These are phyloP conservation scores for Brachypodium distachyon DNA, from an alignment of 202 grass and related monocot species.

Conservation along the genomic window DNA sequence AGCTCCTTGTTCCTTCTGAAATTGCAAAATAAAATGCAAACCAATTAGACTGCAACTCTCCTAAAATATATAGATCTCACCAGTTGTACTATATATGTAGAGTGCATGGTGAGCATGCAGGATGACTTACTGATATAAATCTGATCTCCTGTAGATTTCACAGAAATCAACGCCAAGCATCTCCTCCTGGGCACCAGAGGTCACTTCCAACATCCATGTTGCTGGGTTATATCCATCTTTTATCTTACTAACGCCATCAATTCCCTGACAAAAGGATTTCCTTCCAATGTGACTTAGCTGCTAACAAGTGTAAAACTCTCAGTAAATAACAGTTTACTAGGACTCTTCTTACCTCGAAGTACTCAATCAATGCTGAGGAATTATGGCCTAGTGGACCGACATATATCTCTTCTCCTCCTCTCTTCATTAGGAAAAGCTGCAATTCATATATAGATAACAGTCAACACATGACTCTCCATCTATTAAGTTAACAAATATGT, in stretches of 20 bases:
- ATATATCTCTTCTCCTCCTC: conserved; percentile 96
- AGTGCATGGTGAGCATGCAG: too few species aligned
- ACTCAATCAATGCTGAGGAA: conserved; percentile 73
- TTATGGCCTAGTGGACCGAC: conserved; percentile 81
- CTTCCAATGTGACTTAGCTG: neutral
- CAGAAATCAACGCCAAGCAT: conserved; percentile 54
- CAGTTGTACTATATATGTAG: too few species aligned
- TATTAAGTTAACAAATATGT: conserved; percentile 7
- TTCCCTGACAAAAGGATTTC: conserved; percentile 33
- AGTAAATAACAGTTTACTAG: neutral
- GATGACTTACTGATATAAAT: conserved; percentile 58
- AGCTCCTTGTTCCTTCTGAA: conserved; percentile 77
- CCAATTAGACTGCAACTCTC: too few species aligned
- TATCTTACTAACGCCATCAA: conserved; percentile 70
- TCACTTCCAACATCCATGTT: conserved; percentile 94
- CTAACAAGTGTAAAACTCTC: neutral
- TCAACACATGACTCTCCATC: neutral
- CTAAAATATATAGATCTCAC: too few species aligned
- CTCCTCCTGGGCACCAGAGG: conserved; percentile 64
- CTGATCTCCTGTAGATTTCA: conserved; percentile 61
- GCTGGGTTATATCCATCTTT: conserved; percentile 74
- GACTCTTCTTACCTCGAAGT: conserved; percentile 70
- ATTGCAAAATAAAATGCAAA: conserved; percentile 5
- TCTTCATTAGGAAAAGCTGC: conserved; percentile 94
- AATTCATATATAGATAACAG: conserved; percentile 6